Evolutionary conservation across 805 yeast genomes (phyloP).

Genomic region (Maudiozyma saulgeensis): DNA sequence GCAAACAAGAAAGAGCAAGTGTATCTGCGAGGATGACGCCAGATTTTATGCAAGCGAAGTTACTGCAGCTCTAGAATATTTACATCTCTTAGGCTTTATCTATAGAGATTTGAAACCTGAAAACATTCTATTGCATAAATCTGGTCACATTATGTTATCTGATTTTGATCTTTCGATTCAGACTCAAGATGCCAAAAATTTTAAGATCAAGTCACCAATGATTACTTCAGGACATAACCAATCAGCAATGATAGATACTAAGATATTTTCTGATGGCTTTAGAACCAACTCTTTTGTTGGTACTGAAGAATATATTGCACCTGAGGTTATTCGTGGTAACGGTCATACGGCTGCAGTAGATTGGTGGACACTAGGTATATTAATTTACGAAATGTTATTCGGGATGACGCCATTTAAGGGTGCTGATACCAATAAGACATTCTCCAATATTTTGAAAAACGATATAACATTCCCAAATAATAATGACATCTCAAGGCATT

Average conservation of each 20-base stretch:
- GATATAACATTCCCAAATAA: slow-evolving; percentile 73
- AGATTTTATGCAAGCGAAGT: slow-evolving; percentile 94
- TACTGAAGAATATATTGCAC: slow-evolving; percentile 97
- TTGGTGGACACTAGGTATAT: slow-evolving; percentile 98
- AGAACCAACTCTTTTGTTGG: slow-evolving; percentile 97
- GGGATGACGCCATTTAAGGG: slow-evolving; percentile 98
- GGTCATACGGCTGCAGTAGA: slow-evolving; percentile 98
- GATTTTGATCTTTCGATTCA: slow-evolving; percentile 95
- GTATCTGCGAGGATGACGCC: slow-evolving; percentile 82
- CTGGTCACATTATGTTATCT: slow-evolving; percentile 96
- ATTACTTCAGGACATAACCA: slow-evolving; percentile 8
- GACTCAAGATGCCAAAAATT: slow-evolving; percentile 44
- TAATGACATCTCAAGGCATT: slow-evolving; percentile 56
- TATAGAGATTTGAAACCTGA: slow-evolving; percentile 96
- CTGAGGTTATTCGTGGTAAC: slow-evolving; percentile 93
- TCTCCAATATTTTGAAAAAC: slow-evolving; percentile 73
- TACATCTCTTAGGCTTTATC: slow-evolving; percentile 94
- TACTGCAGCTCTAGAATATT: slow-evolving; percentile 89
- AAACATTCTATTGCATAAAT: slow-evolving; percentile 84
- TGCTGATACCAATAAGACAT: slow-evolving; percentile 76
- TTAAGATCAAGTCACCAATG: slow-evolving; percentile 47
- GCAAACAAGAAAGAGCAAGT: slow-evolving; percentile 80
- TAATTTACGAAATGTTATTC: slow-evolving; percentile 89
- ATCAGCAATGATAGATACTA: slow-evolving; percentile 55
- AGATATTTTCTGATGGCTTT: slow-evolving; percentile 91